A percentile compares a stretch with the other conserved stretches of the same genome.
Conservation (phyloP, 148 eudicot species). For the Rhododendron vialii region DNA sequence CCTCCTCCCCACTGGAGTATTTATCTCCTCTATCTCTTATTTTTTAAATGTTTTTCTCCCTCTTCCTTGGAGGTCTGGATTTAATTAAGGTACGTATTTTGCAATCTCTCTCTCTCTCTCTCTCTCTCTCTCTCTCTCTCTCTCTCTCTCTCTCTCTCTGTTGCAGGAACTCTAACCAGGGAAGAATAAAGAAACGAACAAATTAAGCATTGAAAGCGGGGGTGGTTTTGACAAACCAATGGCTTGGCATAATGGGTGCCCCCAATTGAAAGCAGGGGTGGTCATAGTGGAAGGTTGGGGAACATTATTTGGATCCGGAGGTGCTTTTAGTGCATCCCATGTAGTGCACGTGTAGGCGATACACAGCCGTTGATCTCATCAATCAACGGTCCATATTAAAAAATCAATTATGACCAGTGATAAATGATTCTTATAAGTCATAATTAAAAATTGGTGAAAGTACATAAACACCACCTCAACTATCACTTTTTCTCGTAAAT, state of each 20-base stretch:
- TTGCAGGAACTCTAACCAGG: not conserved
- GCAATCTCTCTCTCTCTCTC: not conserved
- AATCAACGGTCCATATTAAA: no score
- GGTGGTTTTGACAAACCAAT: not conserved
- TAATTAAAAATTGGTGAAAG: no score
- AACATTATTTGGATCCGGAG: no score
- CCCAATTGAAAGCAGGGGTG: not conserved
- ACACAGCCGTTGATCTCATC: no score
- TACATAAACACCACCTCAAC: no score
- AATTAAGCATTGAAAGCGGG: not conserved
- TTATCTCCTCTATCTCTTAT: not conserved
- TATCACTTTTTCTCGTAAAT: no score
- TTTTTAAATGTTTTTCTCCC: not conserved
- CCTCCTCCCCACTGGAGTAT: not conserved
- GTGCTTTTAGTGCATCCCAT: no score
- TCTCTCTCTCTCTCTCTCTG: not conserved
- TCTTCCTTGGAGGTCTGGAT: not conserved
- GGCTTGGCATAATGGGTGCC: not conserved
- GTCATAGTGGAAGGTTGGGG: no score
- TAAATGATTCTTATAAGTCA: no score
- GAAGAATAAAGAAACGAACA: not conserved
- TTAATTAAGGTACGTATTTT: not conserved
- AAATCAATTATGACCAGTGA: no score
- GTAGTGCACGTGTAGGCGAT: no score
- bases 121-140: not conserved